Evolutionary conservation across 352 stramenopile genomes (phyloP).

Genomic region (Phytopythium helicoides): DNA sequence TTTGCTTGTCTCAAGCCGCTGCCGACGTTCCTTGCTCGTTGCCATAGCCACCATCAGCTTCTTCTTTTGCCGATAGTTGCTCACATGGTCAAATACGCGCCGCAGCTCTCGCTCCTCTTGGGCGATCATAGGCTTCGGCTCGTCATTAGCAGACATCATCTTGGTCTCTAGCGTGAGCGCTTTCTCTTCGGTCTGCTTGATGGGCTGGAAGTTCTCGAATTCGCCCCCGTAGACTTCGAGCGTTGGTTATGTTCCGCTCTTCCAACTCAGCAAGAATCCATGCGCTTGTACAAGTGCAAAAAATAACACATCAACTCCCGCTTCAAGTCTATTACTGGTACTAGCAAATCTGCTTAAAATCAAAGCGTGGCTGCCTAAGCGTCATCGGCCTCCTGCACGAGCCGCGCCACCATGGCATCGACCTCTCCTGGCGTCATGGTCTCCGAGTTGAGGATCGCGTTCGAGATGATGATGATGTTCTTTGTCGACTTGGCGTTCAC

Average conservation of each 20-base stretch:
- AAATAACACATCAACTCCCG: too few species aligned
- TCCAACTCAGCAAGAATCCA: too few species aligned
- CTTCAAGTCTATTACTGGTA: constrained; percentile 9
- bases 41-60: constrained; percentile 45
- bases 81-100: constrained; percentile 93
- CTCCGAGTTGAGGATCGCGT: constrained; percentile 89
- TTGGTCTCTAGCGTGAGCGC: constrained; percentile 2
- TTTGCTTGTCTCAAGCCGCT: constrained; percentile 53
- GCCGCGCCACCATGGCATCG: constrained; percentile 73
- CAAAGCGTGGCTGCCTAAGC: constrained; percentile 25
- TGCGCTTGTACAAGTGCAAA: too few species aligned
- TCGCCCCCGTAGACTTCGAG: neutral
- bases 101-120: constrained; percentile 95
- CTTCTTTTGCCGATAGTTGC: constrained; percentile 89
- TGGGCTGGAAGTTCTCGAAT: constrained; percentile 4
- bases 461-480: constrained; percentile 84
- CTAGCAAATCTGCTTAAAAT: neutral
- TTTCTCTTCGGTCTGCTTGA: neutral
- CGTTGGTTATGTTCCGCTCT: too few species aligned
- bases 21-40: constrained; percentile 53
- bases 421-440: constrained; percentile 75
- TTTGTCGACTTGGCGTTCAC: constrained; percentile 88
- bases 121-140: constrained; percentile 87
- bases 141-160: constrained; percentile 76
- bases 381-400: constrained; percentile 57